These are phyloP conservation scores for Penicillium occitanis DNA, from an alignment of 2,329 filamentous ascomycete species.

Conservation along the genomic window DNA sequence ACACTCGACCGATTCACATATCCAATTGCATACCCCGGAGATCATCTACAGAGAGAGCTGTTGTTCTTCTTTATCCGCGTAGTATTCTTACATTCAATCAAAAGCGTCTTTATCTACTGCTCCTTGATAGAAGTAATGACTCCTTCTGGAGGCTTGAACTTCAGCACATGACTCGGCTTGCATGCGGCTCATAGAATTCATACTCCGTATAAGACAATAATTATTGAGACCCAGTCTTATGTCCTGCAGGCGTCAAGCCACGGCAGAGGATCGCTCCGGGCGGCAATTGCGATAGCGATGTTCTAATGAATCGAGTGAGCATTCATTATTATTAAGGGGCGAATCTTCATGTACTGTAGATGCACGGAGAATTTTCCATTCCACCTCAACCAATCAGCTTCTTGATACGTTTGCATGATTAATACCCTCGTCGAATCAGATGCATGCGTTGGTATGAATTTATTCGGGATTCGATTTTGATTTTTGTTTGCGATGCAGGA, in stretches of 20 bases:
- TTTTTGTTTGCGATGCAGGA: background rate
- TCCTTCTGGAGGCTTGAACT: background rate
- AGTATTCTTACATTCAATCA: background rate
- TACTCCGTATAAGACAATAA: background rate
- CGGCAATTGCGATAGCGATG: slow-evolving; percentile 1
- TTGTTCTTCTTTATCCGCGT: background rate
- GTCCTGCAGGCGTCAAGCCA: slow-evolving; percentile 13
- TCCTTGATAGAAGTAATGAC: background rate
- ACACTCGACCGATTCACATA: slow-evolving; percentile 21
- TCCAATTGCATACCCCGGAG: slow-evolving; percentile 19
- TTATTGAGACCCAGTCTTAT: background rate
- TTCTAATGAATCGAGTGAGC: background rate
- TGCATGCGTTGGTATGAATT: background rate
- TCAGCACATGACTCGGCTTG: background rate
- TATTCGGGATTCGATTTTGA: background rate
- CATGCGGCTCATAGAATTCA: background rate
- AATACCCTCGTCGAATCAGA: background rate
- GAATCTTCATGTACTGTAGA: background rate
- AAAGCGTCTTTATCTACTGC: background rate
- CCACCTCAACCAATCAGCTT: background rate
- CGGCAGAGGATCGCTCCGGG: background rate
- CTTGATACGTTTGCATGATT: background rate
- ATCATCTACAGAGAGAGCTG: slow-evolving; percentile 17
- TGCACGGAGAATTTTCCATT: background rate
- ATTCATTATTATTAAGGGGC: background rate